Evolutionary conservation across 129 eudicot species (phyloP).

Genomic region (Rutidosis leptorrhynchoides): DNA sequence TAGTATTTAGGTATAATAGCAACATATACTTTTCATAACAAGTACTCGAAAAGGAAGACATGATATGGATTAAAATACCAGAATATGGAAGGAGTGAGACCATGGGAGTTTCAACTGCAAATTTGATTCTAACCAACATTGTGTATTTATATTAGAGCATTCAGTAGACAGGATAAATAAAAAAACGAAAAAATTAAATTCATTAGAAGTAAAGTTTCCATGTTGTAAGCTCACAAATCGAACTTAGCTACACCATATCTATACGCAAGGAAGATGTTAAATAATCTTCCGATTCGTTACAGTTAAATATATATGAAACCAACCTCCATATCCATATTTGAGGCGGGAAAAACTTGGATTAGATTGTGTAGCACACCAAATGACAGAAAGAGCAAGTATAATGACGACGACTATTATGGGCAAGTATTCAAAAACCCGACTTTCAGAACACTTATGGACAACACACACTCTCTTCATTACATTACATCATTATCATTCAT

Average conservation of each 20-base stretch:
- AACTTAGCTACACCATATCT: slow-evolving; percentile 36
- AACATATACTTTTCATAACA: neutral
- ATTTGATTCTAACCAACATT: neutral
- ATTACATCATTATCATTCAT: slow-evolving; percentile 34
- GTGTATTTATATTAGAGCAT: neutral
- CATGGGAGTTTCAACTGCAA: neutral
- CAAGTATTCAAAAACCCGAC: slow-evolving; percentile 35
- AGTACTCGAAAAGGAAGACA: neutral
- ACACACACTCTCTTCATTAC: slow-evolving; percentile 1
- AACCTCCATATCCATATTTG: slow-evolving; percentile 4
- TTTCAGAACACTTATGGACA: slow-evolving; percentile 24
- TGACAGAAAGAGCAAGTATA: slow-evolving; percentile 36
- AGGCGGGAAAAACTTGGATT: slow-evolving; percentile 24
- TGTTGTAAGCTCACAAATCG: slow-evolving; percentile 26
- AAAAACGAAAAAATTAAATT: slow-evolving; percentile 26
- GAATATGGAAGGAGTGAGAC: neutral
- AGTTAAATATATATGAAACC: slow-evolving; percentile 25
- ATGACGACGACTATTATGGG: slow-evolving; percentile 24
- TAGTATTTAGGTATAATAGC: neutral
- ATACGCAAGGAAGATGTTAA: slow-evolving; percentile 16
- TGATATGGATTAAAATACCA: neutral
- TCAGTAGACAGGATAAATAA: neutral
- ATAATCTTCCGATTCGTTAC: slow-evolving; percentile 24
- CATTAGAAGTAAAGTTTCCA: slow-evolving; percentile 28
- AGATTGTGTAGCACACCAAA: slow-evolving; percentile 27